Evolutionary conservation across 805 yeast species (phyloP).

Genomic region (Tetrapisispora arboricola): DNA sequence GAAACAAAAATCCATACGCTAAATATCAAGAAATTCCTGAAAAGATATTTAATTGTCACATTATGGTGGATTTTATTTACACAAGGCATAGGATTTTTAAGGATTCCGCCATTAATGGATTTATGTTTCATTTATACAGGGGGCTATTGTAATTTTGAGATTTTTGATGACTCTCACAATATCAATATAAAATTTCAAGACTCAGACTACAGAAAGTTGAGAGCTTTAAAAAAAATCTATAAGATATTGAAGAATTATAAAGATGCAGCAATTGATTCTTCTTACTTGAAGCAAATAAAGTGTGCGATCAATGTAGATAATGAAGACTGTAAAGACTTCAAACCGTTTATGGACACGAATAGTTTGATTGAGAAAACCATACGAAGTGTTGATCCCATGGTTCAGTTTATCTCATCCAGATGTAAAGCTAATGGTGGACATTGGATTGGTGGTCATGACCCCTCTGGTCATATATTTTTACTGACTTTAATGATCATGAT

Average conservation of each 20-base stretch:
- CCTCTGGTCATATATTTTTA: conserved; percentile 86
- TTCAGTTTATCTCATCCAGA: conserved; percentile 17
- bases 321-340: background rate
- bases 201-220: conserved; percentile 8
- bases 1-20: background rate
- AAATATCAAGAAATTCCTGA: conserved; percentile 1
- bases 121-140: conserved; percentile 70
- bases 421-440: conserved; percentile 53
- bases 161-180: conserved; percentile 13
- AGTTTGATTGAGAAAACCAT: background rate
- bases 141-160: conserved; percentile 48
- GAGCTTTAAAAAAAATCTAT: conserved; percentile 11
- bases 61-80: conserved; percentile 79
- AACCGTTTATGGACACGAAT: background rate
- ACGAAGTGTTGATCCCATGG: conserved; percentile 4
- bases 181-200: conserved; percentile 9
- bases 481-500: conserved; percentile 37
- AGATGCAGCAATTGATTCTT: background rate
- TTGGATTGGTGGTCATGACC: conserved; percentile 89
- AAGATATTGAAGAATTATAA: background rate
- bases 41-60: conserved; percentile 47
- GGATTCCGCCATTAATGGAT: conserved; percentile 83
- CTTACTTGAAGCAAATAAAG: background rate
- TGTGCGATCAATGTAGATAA: background rate
- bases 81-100: conserved; percentile 56